phyloP scores from a whole-genome alignment of 768 basidiomycete species.

The Neoboletus subvelutipes region DNA sequence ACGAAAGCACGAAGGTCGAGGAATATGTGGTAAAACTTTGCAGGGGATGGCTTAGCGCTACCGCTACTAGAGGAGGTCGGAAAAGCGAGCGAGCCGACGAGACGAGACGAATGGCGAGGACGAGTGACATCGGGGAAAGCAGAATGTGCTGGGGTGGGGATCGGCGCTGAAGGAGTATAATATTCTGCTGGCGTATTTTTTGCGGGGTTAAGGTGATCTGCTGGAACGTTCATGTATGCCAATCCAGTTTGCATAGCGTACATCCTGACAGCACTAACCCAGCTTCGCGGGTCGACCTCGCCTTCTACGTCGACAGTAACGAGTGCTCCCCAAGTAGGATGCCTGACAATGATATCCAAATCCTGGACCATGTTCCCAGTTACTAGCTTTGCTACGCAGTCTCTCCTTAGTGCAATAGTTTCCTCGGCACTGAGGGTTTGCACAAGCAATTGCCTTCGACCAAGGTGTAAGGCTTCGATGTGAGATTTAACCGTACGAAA shows the following conservation, averaged over 20 bases:
- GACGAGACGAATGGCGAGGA: slow-evolving; percentile 33
- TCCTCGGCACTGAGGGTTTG: slow-evolving; percentile 88
- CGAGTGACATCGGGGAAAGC: slow-evolving; percentile 59
- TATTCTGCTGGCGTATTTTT: slow-evolving; percentile 44
- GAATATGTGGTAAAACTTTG: slow-evolving; percentile 86
- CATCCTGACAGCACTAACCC: slow-evolving; percentile 89
- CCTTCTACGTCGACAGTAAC: slow-evolving; percentile 90
- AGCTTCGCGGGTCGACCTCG: slow-evolving; percentile 75
- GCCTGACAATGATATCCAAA: slow-evolving; percentile 93
- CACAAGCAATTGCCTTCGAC: slow-evolving; percentile 86
- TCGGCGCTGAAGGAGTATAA: slow-evolving; percentile 38
- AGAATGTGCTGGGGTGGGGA: slow-evolving; percentile 65
- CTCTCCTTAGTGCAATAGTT: slow-evolving; percentile 73
- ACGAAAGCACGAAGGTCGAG: slow-evolving; percentile 92
- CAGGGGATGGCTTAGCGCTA: slow-evolving; percentile 39
- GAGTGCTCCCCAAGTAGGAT: slow-evolving; percentile 87
- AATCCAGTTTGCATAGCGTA: slow-evolving; percentile 84
- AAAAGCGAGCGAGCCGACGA: slow-evolving; percentile 36
- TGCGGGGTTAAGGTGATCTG: slow-evolving; percentile 37
- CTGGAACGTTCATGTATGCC: slow-evolving; percentile 66
- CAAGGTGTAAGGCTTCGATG: slow-evolving; percentile 87
- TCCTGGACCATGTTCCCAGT: slow-evolving; percentile 90
- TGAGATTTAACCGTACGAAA: slow-evolving; percentile 86
- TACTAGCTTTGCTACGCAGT: slow-evolving; percentile 86
- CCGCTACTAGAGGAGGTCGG: slow-evolving; percentile 5